Evolutionary conservation across 495 filamentous ascomycete genomes (phyloP).

Genomic region (Daldinia caldariorum): DNA sequence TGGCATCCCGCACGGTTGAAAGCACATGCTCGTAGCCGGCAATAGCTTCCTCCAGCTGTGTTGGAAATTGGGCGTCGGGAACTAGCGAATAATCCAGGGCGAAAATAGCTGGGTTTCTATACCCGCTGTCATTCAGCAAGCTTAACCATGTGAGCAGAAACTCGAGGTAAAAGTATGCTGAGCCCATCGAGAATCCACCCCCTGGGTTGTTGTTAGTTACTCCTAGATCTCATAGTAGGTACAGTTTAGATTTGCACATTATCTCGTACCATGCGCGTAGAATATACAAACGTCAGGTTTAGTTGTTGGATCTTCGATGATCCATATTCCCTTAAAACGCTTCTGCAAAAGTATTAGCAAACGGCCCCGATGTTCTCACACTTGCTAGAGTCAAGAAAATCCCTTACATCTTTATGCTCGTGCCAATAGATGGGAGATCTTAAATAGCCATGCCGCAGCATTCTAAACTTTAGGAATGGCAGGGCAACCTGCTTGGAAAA

Average conservation of each 20-base stretch:
- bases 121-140: constrained; percentile 66
- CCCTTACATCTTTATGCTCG: constrained; percentile 62
- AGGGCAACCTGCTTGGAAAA: constrained; percentile 75
- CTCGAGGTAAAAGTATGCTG: constrained; percentile 81
- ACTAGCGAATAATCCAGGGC: constrained; percentile 81
- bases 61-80: constrained; percentile 75
- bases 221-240: background rate
- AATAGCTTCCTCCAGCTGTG: constrained; percentile 71
- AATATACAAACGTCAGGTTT: constrained; percentile 76
- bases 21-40: constrained; percentile 73
- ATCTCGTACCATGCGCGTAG: constrained; percentile 72
- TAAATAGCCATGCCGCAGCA: constrained; percentile 74
- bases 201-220: constrained; percentile 52
- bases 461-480: constrained; percentile 76
- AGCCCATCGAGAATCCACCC: constrained; percentile 82
- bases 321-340: constrained; percentile 68
- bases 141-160: constrained; percentile 74
- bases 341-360: constrained; percentile 35
- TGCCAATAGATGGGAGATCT: constrained; percentile 69
- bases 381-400: background rate
- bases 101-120: constrained; percentile 78
- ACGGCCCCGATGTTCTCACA: background rate
- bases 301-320: constrained; percentile 59
- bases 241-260: background rate
- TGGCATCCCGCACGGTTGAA: constrained; percentile 60